Base-by-base conservation (phyloP, 2,329 filamentous ascomycete genomes). In the Pseudophaeomoniella oleicola region DNA sequence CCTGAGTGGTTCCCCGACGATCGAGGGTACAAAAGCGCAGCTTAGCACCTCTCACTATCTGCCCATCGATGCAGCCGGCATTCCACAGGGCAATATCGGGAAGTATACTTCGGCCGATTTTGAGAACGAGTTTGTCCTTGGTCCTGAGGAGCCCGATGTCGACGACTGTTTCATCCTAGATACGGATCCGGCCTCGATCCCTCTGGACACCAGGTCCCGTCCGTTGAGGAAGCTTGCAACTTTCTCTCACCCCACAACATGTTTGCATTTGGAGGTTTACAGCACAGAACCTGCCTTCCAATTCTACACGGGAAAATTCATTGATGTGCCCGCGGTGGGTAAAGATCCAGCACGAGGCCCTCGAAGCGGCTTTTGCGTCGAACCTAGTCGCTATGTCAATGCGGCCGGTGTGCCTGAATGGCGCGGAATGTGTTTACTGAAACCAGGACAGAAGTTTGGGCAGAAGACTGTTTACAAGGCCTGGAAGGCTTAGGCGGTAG, bases 241-340 rank as follows among this genome's bases (percentile, higher is more conserved):
- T 16, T 81, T 90, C 40, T 72, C 71, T 56, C 84, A 94, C 56
- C 74, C 84, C 4, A 66, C 65, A 35, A 80, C 77, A 17, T 74
- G 75, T 43, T 69, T 94, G 46, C 80, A 92, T 54, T 74, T 96
- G 35, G 83, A 94, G 58, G 80, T 94, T 4, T 66, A 76, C 50
- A 90, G 83, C 64, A 96, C 88, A 0, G 88, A 96, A 65, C 90
- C 90, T 0, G 83, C 85, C 0, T 96, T 94, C 67, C 88, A 96
- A 58, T 93, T 94, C 63, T 96, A 96, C 62, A 92, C 86, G 0
- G 90, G 88, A 45, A 79, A 82, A 52, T 79, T 77, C 52, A 86
- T 92, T 45, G 64, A 90, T 48, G 79, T 93, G 10, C 79, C 82
- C 0, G 78, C 58, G 40, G 63, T 66, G 15, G 66, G 62, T 19